Evolutionary conservation across 2,329 filamentous ascomycete species (phyloP).

Genomic region (Rhynchosporium agropyri): DNA sequence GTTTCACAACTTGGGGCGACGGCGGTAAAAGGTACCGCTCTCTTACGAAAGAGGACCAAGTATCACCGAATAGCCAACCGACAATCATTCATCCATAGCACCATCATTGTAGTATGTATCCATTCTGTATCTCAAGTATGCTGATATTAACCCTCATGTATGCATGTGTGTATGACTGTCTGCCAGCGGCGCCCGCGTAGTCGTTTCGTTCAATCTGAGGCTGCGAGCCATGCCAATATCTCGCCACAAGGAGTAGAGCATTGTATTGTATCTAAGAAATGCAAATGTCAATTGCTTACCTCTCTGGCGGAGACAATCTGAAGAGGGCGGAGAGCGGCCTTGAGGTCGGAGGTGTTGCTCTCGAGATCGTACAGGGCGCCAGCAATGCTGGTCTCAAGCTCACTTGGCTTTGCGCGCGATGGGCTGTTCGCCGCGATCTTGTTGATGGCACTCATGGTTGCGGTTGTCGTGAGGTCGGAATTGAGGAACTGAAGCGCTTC

Average conservation of each 20-base stretch:
- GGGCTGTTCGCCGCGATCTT: slow-evolving; percentile 99
- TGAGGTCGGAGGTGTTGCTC: slow-evolving; percentile 98
- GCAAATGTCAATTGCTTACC: slow-evolving; percentile 68
- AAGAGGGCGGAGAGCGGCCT: slow-evolving; percentile 92
- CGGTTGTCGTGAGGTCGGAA: slow-evolving; percentile 36
- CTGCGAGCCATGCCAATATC: slow-evolving; percentile 23
- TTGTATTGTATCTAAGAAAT: slow-evolving; percentile 1
- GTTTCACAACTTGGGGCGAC: slow-evolving; percentile 48
- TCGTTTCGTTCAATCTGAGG: slow-evolving; percentile 27
- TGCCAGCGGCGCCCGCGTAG: slow-evolving; percentile 34
- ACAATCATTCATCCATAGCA: slow-evolving; percentile 32
- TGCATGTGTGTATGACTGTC: slow-evolving; percentile 15
- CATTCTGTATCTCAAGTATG: slow-evolving; percentile 38
- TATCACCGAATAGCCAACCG: slow-evolving; percentile 29
- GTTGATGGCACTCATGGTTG: slow-evolving; percentile 78
- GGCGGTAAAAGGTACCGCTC: not conserved
- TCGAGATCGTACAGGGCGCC: slow-evolving; percentile 98
- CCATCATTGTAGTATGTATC: slow-evolving; percentile 28
- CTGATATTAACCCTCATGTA: slow-evolving; percentile 26
- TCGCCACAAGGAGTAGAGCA: not conserved
- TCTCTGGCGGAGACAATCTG: slow-evolving; percentile 99
- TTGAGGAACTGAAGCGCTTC: slow-evolving; percentile 5
- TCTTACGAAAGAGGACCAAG: not conserved
- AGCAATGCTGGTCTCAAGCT: slow-evolving; percentile 97
- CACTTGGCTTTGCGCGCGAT: slow-evolving; percentile 91